A percentile compares a stretch with the other conserved stretches of the same genome.
phyloP scores from a whole-genome alignment of 306 rosid species.

The Sicyos edulis region DNA sequence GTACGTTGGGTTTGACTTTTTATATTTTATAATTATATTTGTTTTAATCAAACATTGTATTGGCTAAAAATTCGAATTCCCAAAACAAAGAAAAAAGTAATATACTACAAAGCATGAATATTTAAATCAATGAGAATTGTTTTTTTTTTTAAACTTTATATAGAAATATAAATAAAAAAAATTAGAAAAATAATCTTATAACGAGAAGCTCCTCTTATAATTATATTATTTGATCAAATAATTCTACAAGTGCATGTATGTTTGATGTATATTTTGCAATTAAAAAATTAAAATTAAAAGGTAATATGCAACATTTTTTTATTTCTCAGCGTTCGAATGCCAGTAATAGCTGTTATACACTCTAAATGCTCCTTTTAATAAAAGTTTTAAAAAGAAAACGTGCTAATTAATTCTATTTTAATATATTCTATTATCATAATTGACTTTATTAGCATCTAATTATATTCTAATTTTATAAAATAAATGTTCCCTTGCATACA shows the following conservation, averaged over 20 bases:
- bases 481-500: no score
- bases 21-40: background rate
- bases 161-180: background rate
- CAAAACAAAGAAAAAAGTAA: background rate
- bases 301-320: background rate
- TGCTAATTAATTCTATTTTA: background rate
- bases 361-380: background rate
- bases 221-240: background rate
- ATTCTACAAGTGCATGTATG: background rate
- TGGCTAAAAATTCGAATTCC: background rate
- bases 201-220: background rate
- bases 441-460: background rate
- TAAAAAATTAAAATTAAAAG: background rate
- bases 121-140: background rate
- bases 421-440: background rate
- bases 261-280: background rate
- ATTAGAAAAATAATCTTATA: background rate
- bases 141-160: background rate
- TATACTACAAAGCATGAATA: background rate
- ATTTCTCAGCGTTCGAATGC: no score
- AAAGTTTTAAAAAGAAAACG: background rate
- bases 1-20: background rate
- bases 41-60: background rate
- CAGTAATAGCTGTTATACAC: background rate
- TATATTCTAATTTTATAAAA: background rate